Conservation (phyloP, 345 rosid genomes). For the Eucalyptus marginata region DNA sequence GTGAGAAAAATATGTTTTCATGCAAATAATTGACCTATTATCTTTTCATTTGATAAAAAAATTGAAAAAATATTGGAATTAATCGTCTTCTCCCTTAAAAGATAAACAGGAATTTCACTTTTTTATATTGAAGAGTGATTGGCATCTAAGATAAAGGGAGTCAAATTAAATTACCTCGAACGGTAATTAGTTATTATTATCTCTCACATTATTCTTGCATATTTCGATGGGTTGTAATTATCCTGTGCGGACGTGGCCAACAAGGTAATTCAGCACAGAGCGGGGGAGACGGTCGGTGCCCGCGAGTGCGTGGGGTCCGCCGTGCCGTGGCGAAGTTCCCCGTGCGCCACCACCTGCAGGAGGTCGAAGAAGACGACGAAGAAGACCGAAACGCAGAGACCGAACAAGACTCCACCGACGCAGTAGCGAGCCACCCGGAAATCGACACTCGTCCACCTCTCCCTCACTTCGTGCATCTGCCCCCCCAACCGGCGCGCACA, state of each 20-base stretch:
- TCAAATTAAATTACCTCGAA: neutral
- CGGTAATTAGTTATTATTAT: neutral
- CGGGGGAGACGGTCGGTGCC: no score
- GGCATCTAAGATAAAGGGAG: neutral
- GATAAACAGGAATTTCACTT: fast-evolving
- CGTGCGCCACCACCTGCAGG: neutral
- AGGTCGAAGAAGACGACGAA: neutral
- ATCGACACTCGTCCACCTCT: neutral
- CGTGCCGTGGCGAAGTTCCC: neutral
- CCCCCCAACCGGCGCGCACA: neutral
- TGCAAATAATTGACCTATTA: neutral
- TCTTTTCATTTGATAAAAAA: neutral
- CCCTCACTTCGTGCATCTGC: neutral
- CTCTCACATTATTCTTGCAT: neutral
- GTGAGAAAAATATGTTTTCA: neutral
- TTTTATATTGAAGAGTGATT: neutral
- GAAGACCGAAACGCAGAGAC: neutral
- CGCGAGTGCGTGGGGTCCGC: neutral
- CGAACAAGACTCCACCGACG: neutral
- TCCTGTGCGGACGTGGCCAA: neutral
- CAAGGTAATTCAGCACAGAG: neutral
- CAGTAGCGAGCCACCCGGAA: neutral
- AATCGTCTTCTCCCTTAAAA: neutral
- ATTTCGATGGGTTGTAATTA: neutral
- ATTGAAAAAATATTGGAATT: fast-evolving